Evolutionary conservation across 2,329 filamentous ascomycete genomes (phyloP), one percentile per base, ranked within the genome.

Genomic region (Verruconis gallopava): DNA sequence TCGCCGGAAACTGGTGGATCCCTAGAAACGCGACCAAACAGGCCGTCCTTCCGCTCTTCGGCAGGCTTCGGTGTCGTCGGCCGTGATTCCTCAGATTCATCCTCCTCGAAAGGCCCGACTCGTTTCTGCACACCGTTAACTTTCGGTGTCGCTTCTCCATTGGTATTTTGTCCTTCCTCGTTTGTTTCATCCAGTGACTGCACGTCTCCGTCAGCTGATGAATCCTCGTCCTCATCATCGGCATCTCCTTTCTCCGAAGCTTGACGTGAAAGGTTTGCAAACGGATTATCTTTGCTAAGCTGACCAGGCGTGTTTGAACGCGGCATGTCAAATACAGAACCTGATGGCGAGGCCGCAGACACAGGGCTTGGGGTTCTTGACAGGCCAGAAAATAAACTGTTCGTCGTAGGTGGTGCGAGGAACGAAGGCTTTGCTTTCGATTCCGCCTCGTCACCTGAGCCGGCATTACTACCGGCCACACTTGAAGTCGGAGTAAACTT

Each of bases 161-260:
- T n/a, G 9, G 6, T n/a, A 9, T 30, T n/a, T 9, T 30, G 9
- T 9, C 9, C 25, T 9, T n/a, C 25, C 6, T 30, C 25, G 25
- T 30, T 9, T 9, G 9, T n/a, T 9, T n/a, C 25, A 9, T 9
- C 25, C 25, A 30, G n/a, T 30, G 25, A 30, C n/a, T 30, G 25
- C 25, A 9, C 41, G 37, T 45, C 48, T 5, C 51, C 51, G 19
- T 53, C 51, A 15, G 47, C 51, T 22, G 52, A 54, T 3, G 48
- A 51, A 34, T 53, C 51, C 18, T 55, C 50, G 3, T 51, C 52
- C 15, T 53, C 25, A 38, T 57, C 52, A 12, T 50, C 54, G 25
- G 52, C 53, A 36, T 55, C 51, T 35, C 50, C 49, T 34, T 50
- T 41, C 6, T 55, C 50, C 9, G 25, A 30, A 30, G 25, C 25